Base-by-base conservation (phyloP, 2,329 filamentous ascomycete species). In the Aaosphaeria arxii region DNA sequence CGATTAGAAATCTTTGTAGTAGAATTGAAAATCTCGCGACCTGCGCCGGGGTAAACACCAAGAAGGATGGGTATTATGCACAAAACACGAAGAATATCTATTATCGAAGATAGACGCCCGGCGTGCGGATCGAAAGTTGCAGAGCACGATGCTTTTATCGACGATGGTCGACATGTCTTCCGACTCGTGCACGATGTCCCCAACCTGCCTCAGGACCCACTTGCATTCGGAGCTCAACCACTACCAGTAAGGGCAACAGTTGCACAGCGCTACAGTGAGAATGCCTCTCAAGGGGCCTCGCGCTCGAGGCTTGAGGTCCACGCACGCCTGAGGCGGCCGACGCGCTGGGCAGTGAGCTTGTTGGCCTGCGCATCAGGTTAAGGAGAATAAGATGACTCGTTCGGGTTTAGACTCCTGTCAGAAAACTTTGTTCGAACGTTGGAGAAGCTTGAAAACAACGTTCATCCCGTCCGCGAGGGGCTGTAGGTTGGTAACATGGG, bases 311-410 rank as follows among this genome's bases (percentile, higher is more conserved):
- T 11, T 30, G 43, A 30, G 35, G 49, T 43, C 32, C 44, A 46
- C 49, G 49, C 47, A 47, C 11, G 35, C 46, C 51, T 47, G 32
- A 46, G 41, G 51, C 28, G 29, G 44, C 49, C 44, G 32, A 49
- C 43, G 9, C 29, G 13, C 46, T 46, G 43, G 46, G 32, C 33
- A 32, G 33, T 24, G 46, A 35, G 29, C 41, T 32, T 38, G 13
- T 29, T 6, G 17, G 13, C 4, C 38, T 40, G 43, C 24, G 28
- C 32, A 51, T 35, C 51, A 48, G 51, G 17, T 38, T 31, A 24
- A 40, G 9, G 24, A 4, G 24, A 29, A 13, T 24, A 38, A 50
- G 42, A 45, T 50, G 48, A 38, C 32, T 35, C 38, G 33, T 13
- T 7, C 24, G 33, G 4, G 31, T 30, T 30, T 6, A 32, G 38